These are phyloP conservation scores for Solanum lignicaule DNA, from an alignment of 257 asterid genomes.

Conservation along the genomic window DNA sequence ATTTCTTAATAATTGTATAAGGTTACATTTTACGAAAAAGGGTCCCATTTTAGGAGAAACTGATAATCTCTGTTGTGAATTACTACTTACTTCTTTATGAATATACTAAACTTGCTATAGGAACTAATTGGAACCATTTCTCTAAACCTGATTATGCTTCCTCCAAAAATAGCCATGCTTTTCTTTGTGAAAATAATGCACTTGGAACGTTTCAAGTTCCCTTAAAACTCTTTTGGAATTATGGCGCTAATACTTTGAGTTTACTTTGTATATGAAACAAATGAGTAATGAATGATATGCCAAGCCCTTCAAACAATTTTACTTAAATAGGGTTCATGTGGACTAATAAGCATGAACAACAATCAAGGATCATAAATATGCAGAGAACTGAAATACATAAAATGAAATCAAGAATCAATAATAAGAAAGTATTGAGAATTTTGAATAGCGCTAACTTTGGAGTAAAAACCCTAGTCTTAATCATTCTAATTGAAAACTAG, in stretches of 20 bases:
- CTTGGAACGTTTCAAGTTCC: not conserved
- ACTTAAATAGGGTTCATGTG: not conserved
- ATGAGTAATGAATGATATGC: not conserved
- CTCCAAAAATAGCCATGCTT: not conserved
- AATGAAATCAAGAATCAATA: not conserved
- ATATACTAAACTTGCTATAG: too few species aligned
- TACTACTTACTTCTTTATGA: too few species aligned
- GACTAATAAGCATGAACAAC: too few species aligned
- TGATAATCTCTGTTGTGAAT: too few species aligned
- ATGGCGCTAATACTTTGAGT: not conserved
- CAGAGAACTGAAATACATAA: too few species aligned
- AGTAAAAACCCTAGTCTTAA: not conserved
- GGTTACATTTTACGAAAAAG: too few species aligned
- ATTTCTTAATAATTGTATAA: too few species aligned
- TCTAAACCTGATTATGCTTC: not conserved
- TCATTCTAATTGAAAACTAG: too few species aligned
- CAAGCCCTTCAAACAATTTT: not conserved
- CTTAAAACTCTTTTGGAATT: not conserved
- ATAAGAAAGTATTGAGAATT: not conserved
- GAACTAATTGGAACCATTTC: not conserved
- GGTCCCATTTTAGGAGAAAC: fast-evolving
- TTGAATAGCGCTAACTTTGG: not conserved
- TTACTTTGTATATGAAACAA: too few species aligned
- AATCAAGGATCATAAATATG: not conserved
- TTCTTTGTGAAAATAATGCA: not conserved